Percentiles rank a stretch among this genome's conserved stretches.
Evolutionary conservation across 805 yeast genomes (phyloP).

Genomic region (Candida awuae): DNA sequence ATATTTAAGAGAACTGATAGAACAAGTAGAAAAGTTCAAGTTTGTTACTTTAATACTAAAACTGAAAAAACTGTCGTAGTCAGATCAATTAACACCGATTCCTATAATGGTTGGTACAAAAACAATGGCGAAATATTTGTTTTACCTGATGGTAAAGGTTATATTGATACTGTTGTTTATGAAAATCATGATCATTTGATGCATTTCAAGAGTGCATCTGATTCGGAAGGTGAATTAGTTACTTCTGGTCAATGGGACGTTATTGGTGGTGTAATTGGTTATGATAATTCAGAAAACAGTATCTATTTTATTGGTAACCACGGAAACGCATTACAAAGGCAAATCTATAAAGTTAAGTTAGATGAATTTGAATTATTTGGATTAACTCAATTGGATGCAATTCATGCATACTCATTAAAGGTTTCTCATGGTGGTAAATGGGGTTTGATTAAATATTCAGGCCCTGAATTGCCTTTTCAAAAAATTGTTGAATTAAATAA

Average conservation of each 20-base stretch:
- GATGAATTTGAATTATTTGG: constrained; percentile 16
- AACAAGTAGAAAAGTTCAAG: constrained; percentile 46
- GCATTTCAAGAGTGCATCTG: constrained; percentile 38
- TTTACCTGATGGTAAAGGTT: constrained; percentile 42
- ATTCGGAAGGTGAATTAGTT: constrained; percentile 34
- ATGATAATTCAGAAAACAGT: constrained; percentile 37
- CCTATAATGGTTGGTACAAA: constrained; percentile 48
- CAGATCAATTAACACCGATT: constrained; percentile 37
- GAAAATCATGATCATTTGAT: constrained; percentile 58
- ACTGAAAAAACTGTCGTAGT: constrained; percentile 29
- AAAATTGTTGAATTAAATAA: constrained; percentile 29
- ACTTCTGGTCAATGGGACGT: constrained; percentile 47
- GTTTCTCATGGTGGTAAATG: constrained; percentile 53
- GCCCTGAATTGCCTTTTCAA: constrained; percentile 44
- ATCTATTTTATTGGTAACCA: constrained; percentile 53
- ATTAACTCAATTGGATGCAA: constrained; percentile 27
- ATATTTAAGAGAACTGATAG: constrained; percentile 58
- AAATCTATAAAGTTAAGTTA: constrained; percentile 45
- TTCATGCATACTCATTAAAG: constrained; percentile 42
- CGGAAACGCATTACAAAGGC: constrained; percentile 49
- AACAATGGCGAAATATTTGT: constrained; percentile 31
- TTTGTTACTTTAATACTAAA: constrained; percentile 35
- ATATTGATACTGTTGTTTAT: constrained; percentile 51
- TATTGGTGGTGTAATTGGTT: constrained; percentile 40
- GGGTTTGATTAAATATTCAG: constrained; percentile 36